Conservation (phyloP, 768 basidiomycete genomes). For the Tulasnella sp. region DNA sequence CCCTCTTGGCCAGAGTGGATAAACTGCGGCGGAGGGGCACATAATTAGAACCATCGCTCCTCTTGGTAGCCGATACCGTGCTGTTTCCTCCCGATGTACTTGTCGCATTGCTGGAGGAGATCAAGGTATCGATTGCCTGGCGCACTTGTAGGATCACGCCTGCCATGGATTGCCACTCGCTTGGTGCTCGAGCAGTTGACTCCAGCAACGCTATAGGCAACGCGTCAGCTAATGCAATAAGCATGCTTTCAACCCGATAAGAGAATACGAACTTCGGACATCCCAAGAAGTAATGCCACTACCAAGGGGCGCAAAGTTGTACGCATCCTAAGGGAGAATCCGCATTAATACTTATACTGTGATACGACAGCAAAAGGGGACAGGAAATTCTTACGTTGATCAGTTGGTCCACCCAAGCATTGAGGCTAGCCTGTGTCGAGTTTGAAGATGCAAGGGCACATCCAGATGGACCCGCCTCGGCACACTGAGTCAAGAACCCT, state of each 20-base stretch:
- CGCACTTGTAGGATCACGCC: too few relatives aligned
- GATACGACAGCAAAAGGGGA: neutral
- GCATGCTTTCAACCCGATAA: neutral
- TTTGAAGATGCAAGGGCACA: neutral
- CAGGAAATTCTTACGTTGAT: neutral
- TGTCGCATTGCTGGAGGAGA: too few relatives aligned
- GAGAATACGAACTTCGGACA: neutral
- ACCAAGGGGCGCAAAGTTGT: neutral
- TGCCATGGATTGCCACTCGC: too few relatives aligned
- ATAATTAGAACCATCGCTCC: too few relatives aligned
- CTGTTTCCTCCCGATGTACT: neutral
- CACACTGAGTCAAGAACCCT: neutral
- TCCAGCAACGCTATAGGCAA: too few relatives aligned
- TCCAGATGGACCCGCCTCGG: neutral
- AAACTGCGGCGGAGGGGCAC: neutral
- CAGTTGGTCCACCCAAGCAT: neutral
- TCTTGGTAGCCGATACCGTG: too few relatives aligned
- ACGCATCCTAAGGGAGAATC: neutral
- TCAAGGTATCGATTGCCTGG: too few relatives aligned
- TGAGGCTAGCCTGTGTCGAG: neutral
- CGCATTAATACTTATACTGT: neutral
- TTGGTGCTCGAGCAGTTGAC: too few relatives aligned
- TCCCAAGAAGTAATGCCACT: neutral
- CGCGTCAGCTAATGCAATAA: neutral
- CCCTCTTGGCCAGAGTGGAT: neutral